phyloP scores from a whole-genome alignment of 306 rosid species.

The Astragalus membranaceus region DNA sequence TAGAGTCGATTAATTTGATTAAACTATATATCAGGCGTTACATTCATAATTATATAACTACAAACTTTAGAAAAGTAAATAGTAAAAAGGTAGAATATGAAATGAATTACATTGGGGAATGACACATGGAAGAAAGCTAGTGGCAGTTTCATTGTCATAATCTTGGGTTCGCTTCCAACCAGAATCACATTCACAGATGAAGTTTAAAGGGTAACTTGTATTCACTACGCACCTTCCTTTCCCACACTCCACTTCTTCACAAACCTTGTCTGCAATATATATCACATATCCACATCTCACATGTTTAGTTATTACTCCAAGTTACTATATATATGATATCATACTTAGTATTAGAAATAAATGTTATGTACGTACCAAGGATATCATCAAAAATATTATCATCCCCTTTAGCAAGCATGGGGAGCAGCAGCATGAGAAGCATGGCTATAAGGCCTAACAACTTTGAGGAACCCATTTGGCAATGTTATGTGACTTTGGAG shows the following conservation, averaged over 20 bases:
- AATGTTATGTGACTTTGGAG: neutral
- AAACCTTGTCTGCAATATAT: slow-evolving; percentile 42
- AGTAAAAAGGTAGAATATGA: neutral
- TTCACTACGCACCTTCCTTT: slow-evolving; percentile 47
- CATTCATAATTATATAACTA: neutral
- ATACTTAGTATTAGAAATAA: too few relatives aligned
- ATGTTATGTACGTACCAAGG: slow-evolving; percentile 20
- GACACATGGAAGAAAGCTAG: slow-evolving; percentile 79
- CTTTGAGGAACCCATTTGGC: slow-evolving; percentile 25
- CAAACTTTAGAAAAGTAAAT: neutral
- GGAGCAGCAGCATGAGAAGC: slow-evolving; percentile 18
- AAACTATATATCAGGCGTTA: neutral
- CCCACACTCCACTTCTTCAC: slow-evolving; percentile 69
- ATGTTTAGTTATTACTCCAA: neutral
- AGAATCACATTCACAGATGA: slow-evolving; percentile 47
- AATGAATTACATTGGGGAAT: slow-evolving; percentile 58
- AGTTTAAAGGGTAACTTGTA: slow-evolving; percentile 28
- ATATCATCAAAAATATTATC: neutral
- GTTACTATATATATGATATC: too few relatives aligned
- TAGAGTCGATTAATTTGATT: neutral
- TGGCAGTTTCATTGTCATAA: slow-evolving; percentile 18
- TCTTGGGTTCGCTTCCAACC: slow-evolving; percentile 65
- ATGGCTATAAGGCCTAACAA: slow-evolving; percentile 16
- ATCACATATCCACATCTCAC: neutral
- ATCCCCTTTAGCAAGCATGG: slow-evolving; percentile 21